A percentile compares a stretch with the other conserved stretches of the same genome.
Conservation (phyloP, 345 rosid species). For the Dimocarpus longan region DNA sequence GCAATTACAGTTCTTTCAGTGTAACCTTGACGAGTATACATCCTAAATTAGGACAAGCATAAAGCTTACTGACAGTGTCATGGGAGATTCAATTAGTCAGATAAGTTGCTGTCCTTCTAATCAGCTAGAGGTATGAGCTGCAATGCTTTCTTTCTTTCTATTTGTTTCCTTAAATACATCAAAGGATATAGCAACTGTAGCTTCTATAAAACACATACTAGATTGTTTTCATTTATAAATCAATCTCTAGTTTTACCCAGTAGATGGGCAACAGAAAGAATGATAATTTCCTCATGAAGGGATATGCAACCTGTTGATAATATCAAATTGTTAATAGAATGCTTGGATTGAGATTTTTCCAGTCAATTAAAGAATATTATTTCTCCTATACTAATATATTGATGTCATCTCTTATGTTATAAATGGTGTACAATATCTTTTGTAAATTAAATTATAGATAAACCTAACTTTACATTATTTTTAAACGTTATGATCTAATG, state of each 20-base stretch:
- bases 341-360: neutral
- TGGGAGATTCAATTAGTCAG: neutral
- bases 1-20: neutral
- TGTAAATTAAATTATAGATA: too few species aligned
- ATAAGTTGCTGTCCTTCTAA: constrained; percentile 3
- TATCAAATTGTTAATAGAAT: neutral
- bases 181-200: constrained; percentile 2
- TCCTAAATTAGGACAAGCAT: neutral
- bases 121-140: constrained; percentile 5
- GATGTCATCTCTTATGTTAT: neutral
- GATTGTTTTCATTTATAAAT: neutral
- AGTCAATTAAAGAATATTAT: neutral
- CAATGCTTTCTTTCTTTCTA: neutral
- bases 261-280: neutral
- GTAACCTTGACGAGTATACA: neutral
- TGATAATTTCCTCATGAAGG: constrained; percentile 1
- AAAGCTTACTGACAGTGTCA: neutral
- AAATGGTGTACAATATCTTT: neutral
- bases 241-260: neutral
- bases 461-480: neutral
- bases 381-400: neutral
- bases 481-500: neutral
- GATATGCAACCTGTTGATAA: neutral
- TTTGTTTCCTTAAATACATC: neutral
- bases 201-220: neutral